These are phyloP conservation scores for Didymella segeticola DNA, from an alignment of 2,329 filamentous ascomycete species.

Conservation along the genomic window DNA sequence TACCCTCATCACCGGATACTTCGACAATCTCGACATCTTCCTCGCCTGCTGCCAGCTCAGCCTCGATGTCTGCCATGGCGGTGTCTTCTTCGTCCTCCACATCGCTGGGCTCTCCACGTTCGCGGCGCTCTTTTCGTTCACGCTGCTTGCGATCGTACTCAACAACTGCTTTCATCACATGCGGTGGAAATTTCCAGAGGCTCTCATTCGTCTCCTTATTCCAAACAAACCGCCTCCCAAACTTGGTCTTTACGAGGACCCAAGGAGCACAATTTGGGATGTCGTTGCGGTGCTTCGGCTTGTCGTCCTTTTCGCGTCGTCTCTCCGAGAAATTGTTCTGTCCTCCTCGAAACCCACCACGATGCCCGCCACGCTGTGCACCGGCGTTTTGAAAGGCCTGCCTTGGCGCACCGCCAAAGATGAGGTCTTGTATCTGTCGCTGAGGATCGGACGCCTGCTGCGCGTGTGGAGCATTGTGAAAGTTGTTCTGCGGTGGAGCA, in stretches of 20 bases:
- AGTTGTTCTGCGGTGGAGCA: conserved; percentile 30
- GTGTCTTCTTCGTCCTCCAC: conserved; percentile 37
- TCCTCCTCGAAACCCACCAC: conserved; percentile 50
- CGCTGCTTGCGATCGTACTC: conserved; percentile 76
- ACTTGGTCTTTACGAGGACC: conserved; percentile 91
- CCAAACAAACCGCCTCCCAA: conserved; percentile 87
- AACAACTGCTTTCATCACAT: conserved; percentile 76
- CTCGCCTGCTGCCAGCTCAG: conserved; percentile 39
- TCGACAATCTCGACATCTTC: conserved; percentile 42
- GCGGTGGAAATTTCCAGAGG: conserved; percentile 92
- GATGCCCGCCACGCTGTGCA: conserved; percentile 47
- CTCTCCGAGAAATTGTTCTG: conserved; percentile 65
- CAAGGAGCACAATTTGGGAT: conserved; percentile 87
- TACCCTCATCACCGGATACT: conserved; percentile 48
- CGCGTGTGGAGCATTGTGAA: conserved; percentile 50
- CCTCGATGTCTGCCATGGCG: conserved; percentile 45
- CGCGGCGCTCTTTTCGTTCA: conserved; percentile 64
- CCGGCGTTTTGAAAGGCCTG: conserved; percentile 26
- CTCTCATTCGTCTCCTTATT: conserved; percentile 86
- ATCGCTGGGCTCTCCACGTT: conserved; percentile 55
- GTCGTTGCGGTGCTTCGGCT: conserved; percentile 77
- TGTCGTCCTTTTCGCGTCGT: conserved; percentile 75
- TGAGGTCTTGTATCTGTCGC: conserved; percentile 60
- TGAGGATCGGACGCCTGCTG: conserved; percentile 50
- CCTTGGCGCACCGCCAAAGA: conserved; percentile 36